phyloP scores from a whole-genome alignment of 768 basidiomycete species.

The Amanita subjunquillea region DNA sequence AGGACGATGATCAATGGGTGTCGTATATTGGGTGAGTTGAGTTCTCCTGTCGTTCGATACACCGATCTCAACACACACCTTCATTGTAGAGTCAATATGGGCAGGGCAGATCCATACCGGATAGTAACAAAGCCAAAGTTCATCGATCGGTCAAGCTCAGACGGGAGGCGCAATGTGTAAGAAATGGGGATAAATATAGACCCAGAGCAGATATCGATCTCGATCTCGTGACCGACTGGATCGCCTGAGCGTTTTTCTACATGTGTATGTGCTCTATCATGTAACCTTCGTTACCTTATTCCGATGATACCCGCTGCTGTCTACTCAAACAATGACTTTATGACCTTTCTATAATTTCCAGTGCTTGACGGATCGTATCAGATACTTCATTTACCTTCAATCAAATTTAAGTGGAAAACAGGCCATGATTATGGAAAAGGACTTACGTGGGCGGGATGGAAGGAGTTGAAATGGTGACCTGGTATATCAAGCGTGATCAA shows the following conservation, averaged over 20 bases:
- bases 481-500: slow-evolving; percentile 45
- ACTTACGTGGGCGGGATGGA: slow-evolving; percentile 38
- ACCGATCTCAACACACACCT: not conserved
- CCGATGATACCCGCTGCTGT: not conserved
- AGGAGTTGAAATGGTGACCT: slow-evolving; percentile 57
- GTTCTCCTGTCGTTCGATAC: not conserved
- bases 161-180: slow-evolving; percentile 35
- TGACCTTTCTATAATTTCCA: not conserved
- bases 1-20: slow-evolving; percentile 25
- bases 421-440: not conserved
- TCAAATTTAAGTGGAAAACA: not conserved
- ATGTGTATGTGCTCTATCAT: not conserved
- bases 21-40: slow-evolving; percentile 21
- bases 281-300: not conserved
- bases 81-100: slow-evolving; percentile 24
- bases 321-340: not conserved
- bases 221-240: slow-evolving; percentile 22
- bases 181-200: slow-evolving; percentile 20
- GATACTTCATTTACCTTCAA: not conserved
- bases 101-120: slow-evolving; percentile 27
- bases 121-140: slow-evolving; percentile 33
- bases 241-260: slow-evolving; percentile 16
- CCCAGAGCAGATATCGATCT: slow-evolving; percentile 11
- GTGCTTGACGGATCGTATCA: not conserved
- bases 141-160: slow-evolving; percentile 43